Conservation (phyloP, 2,329 filamentous ascomycete species). For the Colletotrichum sp. region DNA sequence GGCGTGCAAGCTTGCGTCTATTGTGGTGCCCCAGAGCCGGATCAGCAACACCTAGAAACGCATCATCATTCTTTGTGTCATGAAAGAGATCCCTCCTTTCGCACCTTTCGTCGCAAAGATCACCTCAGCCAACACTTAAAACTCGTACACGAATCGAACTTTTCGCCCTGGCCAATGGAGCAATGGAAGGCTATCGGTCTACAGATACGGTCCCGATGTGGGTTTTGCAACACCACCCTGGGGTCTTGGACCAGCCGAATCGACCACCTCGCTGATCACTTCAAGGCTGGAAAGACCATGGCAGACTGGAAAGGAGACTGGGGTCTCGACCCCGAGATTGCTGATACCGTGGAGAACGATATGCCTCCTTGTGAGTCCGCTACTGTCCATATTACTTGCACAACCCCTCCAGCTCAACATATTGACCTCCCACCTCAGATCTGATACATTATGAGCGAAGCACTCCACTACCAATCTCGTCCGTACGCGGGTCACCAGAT, state of each 20-base stretch:
- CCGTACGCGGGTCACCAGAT: conserved; percentile 13
- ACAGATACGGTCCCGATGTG: conserved; percentile 33
- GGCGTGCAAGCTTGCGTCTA: conserved; percentile 41
- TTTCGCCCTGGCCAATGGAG: conserved; percentile 45
- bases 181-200: conserved; percentile 37
- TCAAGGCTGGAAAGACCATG: conserved; percentile 40
- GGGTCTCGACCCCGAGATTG: conserved; percentile 38
- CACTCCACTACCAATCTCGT: conserved; percentile 29
- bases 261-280: conserved; percentile 42
- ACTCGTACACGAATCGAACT: conserved; percentile 43
- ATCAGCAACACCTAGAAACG: conserved; percentile 29
- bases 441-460: conserved; percentile 40
- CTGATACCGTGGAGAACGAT: conserved; percentile 38
- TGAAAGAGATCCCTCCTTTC: conserved; percentile 35
- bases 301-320: conserved; percentile 43
- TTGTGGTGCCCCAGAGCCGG: conserved; percentile 34
- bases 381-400: neutral
- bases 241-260: conserved; percentile 34
- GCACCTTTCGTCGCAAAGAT: conserved; percentile 43
- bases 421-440: conserved; percentile 36
- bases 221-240: conserved; percentile 38
- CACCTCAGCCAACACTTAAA: conserved; percentile 46
- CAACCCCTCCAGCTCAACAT: conserved; percentile 23
- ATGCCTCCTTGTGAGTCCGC: conserved; percentile 33
- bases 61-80: conserved; percentile 37